Evolutionary conservation across 441 rosid genomes (phyloP), one percentile per base, ranked within the genome.

Genomic region (Bruguiera hainesii): DNA sequence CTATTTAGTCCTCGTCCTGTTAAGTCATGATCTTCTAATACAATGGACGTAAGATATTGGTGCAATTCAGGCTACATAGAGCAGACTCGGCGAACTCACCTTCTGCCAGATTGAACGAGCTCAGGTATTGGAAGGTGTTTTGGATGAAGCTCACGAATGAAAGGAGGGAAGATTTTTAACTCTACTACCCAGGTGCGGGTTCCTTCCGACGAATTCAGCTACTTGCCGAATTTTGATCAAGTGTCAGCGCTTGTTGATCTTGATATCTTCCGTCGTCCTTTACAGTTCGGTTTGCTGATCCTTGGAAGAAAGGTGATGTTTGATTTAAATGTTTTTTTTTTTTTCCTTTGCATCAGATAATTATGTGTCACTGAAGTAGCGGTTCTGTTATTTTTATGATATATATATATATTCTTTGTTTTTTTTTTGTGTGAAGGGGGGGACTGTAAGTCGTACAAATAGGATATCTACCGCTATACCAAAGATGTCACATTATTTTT

Each of bases 141-240:
- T 78, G 80, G 84, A 48, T 69, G 78, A 78, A 69, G 66, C 46
- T 82, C 0, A 76, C 58, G 82, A 76, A 72, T 56, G 80, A 76
- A 50, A 76, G 76, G 78, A 55, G 0, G 21, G 68, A 77, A 67
- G 73, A 19, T 76, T 20, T 67, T 80, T 9, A 69, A 73, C 69
- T 62, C 69, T 25, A 35, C 72, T 3, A 52, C 68, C 2, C 76
- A 52, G 33, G 71, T 65, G 19, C 60, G 68, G 16, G 56, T 37
- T 42, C 29, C 0, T 26, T 80, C 76, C 60, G 76, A 84, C 64
- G 69, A 71, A 9, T n/a, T 21, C 62, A 73, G 58, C 16, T 84
- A 84, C 58, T 61, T 63, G 1, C 74, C 76, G 80, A 84, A 82
- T 71, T 84, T 84, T 50, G 84, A 84, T 72, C 79, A 75, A 49